Evolutionary conservation across 768 basidiomycete genomes (phyloP).

Genomic region (Termitomyces sp.): DNA sequence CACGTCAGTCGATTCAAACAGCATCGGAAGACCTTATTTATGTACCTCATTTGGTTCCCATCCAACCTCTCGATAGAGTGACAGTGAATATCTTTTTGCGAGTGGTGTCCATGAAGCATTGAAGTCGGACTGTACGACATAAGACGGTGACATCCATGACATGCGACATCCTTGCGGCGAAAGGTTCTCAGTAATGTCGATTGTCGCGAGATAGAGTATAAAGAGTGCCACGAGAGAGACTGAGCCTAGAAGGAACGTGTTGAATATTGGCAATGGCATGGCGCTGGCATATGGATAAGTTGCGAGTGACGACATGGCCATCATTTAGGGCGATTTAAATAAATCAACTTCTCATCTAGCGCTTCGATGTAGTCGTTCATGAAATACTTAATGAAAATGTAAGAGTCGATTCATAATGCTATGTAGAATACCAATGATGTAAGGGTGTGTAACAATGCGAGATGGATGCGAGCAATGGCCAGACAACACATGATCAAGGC

Average conservation of each 20-base stretch:
- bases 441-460: conserved; percentile 18
- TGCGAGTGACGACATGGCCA: neutral
- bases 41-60: conserved; percentile 70
- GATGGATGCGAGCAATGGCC: conserved; percentile 8
- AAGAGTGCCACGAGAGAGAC: conserved; percentile 30
- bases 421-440: conserved; percentile 14
- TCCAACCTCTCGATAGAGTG: conserved; percentile 84
- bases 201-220: conserved; percentile 39
- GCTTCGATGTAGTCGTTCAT: too few species aligned
- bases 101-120: conserved; percentile 69
- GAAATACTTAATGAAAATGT: neutral
- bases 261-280: conserved; percentile 24
- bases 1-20: neutral
- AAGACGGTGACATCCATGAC: conserved; percentile 95
- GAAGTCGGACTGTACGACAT: conserved; percentile 68
- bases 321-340: too few species aligned
- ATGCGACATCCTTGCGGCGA: conserved; percentile 93
- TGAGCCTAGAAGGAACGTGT: conserved; percentile 31
- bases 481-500: conserved; percentile 15
- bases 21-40: conserved; percentile 6
- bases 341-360: too few species aligned
- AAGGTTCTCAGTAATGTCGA: conserved; percentile 43
- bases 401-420: conserved; percentile 13
- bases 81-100: conserved; percentile 76
- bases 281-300: neutral